Percentiles rank a stretch among this genome's conserved stretches.
Conservation (phyloP, 768 basidiomycete genomes). For the Trametes elegans region DNA sequence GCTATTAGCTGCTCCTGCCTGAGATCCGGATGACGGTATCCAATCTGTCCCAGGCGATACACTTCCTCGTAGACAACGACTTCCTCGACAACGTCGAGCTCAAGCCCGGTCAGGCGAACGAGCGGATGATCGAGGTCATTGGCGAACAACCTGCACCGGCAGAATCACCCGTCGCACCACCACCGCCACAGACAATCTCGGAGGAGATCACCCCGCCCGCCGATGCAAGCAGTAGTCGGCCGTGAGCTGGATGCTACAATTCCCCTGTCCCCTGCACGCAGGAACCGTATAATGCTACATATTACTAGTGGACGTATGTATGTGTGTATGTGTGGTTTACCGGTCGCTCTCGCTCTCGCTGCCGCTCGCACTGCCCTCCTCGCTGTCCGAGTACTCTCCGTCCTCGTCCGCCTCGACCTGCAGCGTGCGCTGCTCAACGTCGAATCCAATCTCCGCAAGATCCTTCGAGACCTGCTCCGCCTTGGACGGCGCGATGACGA, state of each 20-base stretch:
- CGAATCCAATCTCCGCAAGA: slow-evolving; percentile 68
- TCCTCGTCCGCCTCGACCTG: slow-evolving; percentile 56
- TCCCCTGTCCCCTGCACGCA: not conserved
- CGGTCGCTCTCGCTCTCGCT: slow-evolving; percentile 11
- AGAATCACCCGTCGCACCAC: not conserved
- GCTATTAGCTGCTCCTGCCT: slow-evolving; percentile 65
- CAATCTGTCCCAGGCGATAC: slow-evolving; percentile 89
- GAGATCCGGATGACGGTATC: slow-evolving; percentile 89
- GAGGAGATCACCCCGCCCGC: not conserved
- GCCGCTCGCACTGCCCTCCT: slow-evolving; percentile 22
- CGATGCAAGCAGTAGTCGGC: not conserved
- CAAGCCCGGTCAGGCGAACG: slow-evolving; percentile 70
- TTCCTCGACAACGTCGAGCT: slow-evolving; percentile 81
- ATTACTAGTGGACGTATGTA: slow-evolving; percentile 2
- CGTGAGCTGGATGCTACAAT: slow-evolving; percentile 18
- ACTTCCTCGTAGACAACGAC: slow-evolving; percentile 87
- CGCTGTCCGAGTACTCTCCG: slow-evolving; percentile 34
- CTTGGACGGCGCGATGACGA: slow-evolving; percentile 83
- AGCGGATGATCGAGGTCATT: slow-evolving; percentile 62
- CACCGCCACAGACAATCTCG: not conserved
- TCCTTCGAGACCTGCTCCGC: slow-evolving; percentile 65
- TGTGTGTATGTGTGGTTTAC: slow-evolving; percentile 7
- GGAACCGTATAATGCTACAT: slow-evolving; percentile 14
- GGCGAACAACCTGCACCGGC: slow-evolving; percentile 22
- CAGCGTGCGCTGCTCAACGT: slow-evolving; percentile 70